Conservation (phyloP, 2,329 filamentous ascomycete genomes). For the Cadophora gregata region DNA sequence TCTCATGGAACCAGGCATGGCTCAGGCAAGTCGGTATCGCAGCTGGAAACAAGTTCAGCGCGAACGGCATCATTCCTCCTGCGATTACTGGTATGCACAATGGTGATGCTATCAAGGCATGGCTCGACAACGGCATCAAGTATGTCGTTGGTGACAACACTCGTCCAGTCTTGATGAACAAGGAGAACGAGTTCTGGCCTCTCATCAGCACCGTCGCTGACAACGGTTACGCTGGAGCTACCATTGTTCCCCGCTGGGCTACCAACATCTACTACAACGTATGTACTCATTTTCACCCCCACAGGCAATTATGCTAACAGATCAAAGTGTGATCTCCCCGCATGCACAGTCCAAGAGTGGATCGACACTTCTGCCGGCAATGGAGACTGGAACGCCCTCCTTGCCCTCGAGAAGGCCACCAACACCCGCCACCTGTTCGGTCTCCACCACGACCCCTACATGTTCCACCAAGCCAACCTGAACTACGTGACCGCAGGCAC, state of each 20-base stretch:
- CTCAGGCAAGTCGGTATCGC: conserved; percentile 58
- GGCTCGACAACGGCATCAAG: conserved; percentile 63
- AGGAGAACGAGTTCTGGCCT: conserved; percentile 55
- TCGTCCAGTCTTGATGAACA: conserved; percentile 58
- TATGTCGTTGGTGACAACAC: conserved; percentile 70
- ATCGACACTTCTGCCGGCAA: conserved; percentile 61
- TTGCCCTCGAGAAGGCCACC: conserved; percentile 56
- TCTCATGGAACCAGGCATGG: conserved; percentile 66
- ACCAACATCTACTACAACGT: conserved; percentile 68
- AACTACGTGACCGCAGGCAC: conserved; percentile 53
- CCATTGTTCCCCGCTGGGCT: conserved; percentile 64
- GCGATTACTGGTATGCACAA: conserved; percentile 69
- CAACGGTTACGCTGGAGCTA: conserved; percentile 62
- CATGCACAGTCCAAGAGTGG: conserved; percentile 65
- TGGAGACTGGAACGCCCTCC: conserved; percentile 59
- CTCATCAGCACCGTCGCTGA: conserved; percentile 55
- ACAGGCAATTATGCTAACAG: conserved; percentile 39
- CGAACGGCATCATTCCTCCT: conserved; percentile 63
- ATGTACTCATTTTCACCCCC: conserved; percentile 40
- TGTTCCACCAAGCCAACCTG: conserved; percentile 67
- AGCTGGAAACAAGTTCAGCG: conserved; percentile 54
- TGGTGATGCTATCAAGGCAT: conserved; percentile 64
- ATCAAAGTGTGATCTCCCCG: conserved; percentile 57
- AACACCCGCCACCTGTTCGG: conserved; percentile 63
- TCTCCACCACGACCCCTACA: conserved; percentile 47